phyloP scores from a whole-genome alignment of 129 eudicot genomes.

The Chrysanthemum makinoi region DNA sequence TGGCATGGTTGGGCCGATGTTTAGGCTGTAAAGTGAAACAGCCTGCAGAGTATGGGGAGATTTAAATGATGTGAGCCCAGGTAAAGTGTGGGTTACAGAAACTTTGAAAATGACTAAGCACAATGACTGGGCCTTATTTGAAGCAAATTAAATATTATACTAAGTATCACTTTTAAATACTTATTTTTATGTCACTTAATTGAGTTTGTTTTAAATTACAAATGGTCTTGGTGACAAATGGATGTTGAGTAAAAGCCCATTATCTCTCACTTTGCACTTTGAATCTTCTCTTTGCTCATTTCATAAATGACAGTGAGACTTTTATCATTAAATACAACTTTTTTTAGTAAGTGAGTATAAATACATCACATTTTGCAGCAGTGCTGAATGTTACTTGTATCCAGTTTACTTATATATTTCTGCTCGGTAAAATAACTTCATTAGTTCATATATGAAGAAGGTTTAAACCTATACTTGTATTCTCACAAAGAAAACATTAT shows the following conservation, averaged over 20 bases:
- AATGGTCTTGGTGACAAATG: conserved; percentile 7
- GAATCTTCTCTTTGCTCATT: background rate
- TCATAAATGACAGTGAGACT: background rate
- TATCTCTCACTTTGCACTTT: background rate
- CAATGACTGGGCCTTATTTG: conserved; percentile 2
- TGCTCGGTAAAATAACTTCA: too few relatives aligned
- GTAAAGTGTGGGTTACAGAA: conserved; percentile 18
- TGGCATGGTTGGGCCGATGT: conserved; percentile 10
- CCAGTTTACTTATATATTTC: too few relatives aligned
- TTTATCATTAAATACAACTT: background rate
- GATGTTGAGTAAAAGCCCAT: conserved; percentile 6
- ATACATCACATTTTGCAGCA: too few relatives aligned
- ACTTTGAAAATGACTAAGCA: conserved; percentile 26
- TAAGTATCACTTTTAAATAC: too few relatives aligned
- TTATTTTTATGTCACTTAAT: background rate
- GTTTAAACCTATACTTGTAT: too few relatives aligned
- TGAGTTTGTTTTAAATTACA: conserved; percentile 1
- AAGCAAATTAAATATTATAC: background rate
- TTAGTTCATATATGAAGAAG: too few relatives aligned
- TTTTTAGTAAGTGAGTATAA: too few relatives aligned
- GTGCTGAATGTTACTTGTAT: too few relatives aligned
- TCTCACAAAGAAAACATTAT: background rate
- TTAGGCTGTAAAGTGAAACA: conserved; percentile 29
- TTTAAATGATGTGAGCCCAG: conserved; percentile 31
- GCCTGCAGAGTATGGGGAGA: conserved; percentile 29